Percentiles rank a stretch among this genome's conserved stretches.
Conservation (phyloP, 2,329 filamentous ascomycete genomes). For the Botrytis squamosa region DNA sequence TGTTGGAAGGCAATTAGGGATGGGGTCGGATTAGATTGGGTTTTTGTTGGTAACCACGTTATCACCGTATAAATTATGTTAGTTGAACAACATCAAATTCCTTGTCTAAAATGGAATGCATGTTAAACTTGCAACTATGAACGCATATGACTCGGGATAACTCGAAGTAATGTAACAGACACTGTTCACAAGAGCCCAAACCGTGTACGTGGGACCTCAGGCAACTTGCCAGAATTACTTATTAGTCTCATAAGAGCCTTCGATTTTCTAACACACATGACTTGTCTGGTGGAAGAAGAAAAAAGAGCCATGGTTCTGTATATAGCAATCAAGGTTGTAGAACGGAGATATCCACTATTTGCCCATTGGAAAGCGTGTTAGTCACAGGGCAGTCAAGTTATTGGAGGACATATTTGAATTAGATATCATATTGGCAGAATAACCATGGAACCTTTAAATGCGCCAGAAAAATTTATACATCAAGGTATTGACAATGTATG, state of each 20-base stretch:
- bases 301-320: not conserved
- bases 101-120: not conserved
- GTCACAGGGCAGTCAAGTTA: not conserved
- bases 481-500: not conserved
- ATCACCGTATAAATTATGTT: not conserved
- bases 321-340: not conserved
- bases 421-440: conserved; percentile 7
- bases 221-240: not conserved
- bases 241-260: not conserved
- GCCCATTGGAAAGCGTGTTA: not conserved
- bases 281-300: not conserved
- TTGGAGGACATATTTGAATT: not conserved
- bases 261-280: not conserved
- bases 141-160: not conserved
- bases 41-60: not conserved
- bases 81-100: not conserved
- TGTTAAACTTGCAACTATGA: not conserved
- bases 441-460: not conserved
- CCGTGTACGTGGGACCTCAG: not conserved
- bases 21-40: not conserved
- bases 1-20: not conserved
- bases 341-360: not conserved
- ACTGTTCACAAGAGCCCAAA: not conserved
- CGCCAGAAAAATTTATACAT: conserved; percentile 7
- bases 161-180: not conserved